A percentile compares a stretch with the other conserved stretches of the same genome.
These are phyloP conservation scores for Nigrospora sphaerica DNA, from an alignment of 2,329 filamentous ascomycete species.

Conservation along the genomic window DNA sequence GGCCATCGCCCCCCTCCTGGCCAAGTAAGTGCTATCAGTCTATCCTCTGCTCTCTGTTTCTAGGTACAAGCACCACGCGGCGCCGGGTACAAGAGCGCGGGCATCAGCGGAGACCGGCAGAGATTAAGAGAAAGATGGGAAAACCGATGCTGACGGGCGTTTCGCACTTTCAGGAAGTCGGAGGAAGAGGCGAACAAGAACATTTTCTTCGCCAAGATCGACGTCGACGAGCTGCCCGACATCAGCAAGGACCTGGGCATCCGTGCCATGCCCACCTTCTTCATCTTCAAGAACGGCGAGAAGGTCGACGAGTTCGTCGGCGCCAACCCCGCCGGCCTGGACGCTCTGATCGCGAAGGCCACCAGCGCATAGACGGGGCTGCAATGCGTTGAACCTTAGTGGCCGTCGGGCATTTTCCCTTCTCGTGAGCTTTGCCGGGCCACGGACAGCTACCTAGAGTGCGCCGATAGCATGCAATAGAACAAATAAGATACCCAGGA, in stretches of 20 bases:
- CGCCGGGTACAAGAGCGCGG: neutral
- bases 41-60: neutral
- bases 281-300: constrained; percentile 73
- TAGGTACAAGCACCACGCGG: no score
- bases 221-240: constrained; percentile 75
- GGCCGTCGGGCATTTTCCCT: no score
- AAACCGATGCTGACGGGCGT: neutral
- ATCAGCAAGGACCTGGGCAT: constrained; percentile 72
- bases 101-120: no score
- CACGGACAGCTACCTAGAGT: no score
- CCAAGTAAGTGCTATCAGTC: constrained; percentile 41
- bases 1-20: constrained; percentile 71
- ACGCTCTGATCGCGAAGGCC: constrained; percentile 29
- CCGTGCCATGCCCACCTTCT: constrained; percentile 89
- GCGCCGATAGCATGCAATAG: no score
- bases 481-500: no score
- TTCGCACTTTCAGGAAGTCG: constrained; percentile 41
- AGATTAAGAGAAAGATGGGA: neutral
- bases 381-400: no score
- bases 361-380: neutral
- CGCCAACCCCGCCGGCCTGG: constrained; percentile 67
- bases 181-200: constrained; percentile 46
- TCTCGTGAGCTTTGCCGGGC: no score
- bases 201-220: constrained; percentile 79
- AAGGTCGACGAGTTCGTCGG: constrained; percentile 70